Evolutionary conservation across 129 eudicot species (phyloP).

Genomic region (Helianthus tuberosus): DNA sequence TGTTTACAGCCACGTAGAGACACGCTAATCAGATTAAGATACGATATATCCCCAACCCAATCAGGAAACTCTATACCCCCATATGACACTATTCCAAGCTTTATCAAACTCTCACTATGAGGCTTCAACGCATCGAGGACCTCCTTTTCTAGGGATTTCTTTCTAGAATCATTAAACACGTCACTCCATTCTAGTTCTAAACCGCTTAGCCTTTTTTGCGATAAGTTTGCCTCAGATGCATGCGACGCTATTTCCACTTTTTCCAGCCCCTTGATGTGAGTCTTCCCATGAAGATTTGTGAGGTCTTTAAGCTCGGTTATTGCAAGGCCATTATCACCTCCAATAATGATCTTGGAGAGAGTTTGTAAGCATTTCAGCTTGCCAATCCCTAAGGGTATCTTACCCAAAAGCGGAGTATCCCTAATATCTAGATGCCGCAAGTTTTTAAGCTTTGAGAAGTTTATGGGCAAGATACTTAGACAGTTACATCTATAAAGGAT

Average conservation of each 20-base stretch:
- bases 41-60: constrained; percentile 4
- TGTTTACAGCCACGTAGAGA: not conserved
- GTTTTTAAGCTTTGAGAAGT: constrained; percentile 8
- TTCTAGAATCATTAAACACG: constrained; percentile 1
- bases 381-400: not conserved
- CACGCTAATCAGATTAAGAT: not conserved
- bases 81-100: not conserved
- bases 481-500: not conserved
- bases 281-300: not conserved
- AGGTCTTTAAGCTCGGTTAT: not conserved
- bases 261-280: not conserved
- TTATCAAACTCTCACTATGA: not conserved
- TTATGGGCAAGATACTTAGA: not conserved
- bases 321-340: not conserved
- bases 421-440: not conserved
- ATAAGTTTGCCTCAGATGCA: not conserved
- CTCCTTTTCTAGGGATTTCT: not conserved
- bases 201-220: not conserved
- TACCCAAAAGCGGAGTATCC: constrained; percentile 4
- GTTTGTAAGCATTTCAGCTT: not conserved
- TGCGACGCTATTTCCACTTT: not conserved
- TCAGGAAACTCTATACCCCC: not conserved
- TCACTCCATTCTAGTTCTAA: constrained; percentile 13
- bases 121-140: not conserved
- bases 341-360: constrained; percentile 7